A percentile compares a stretch with the other conserved stretches of the same genome.
These are phyloP conservation scores for Lichenothelia convexa DNA, from an alignment of 495 filamentous ascomycete species.

Conservation along the genomic window DNA sequence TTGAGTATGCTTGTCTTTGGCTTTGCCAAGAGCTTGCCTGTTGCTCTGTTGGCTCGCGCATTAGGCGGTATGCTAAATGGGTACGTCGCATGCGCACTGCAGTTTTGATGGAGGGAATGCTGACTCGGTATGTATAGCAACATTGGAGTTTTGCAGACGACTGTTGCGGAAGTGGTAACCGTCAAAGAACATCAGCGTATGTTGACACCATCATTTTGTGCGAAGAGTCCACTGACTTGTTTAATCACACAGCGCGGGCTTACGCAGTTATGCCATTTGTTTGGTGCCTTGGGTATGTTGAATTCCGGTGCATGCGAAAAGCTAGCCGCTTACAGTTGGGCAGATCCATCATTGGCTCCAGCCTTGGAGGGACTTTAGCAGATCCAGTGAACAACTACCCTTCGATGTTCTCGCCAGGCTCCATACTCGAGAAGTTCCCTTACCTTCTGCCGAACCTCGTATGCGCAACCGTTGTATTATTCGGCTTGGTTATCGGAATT, in stretches of 20 bases:
- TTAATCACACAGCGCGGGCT: conserved; percentile 42
- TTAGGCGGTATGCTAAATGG: conserved; percentile 87
- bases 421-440: conserved; percentile 67
- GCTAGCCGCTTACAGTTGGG: conserved; percentile 1
- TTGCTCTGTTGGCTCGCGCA: conserved; percentile 73
- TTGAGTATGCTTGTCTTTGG: conserved; percentile 90
- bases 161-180: conserved; percentile 80
- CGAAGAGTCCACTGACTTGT: background rate
- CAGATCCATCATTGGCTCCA: conserved; percentile 68
- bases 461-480: conserved; percentile 57
- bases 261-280: conserved; percentile 96
- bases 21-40: conserved; percentile 66
- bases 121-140: conserved; percentile 33
- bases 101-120: conserved; percentile 10
- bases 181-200: conserved; percentile 78
- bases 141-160: conserved; percentile 87
- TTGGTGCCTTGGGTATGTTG: conserved; percentile 81
- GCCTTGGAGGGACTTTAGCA: conserved; percentile 76
- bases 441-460: conserved; percentile 91
- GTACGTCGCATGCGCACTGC: conserved; percentile 28
- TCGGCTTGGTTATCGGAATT: conserved; percentile 66
- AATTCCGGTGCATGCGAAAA: conserved; percentile 1
- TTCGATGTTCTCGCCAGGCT: conserved; percentile 47
- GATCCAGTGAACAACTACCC: conserved; percentile 72
- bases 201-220: conserved; percentile 13